phyloP scores from a whole-genome alignment of 2,329 filamentous ascomycete species.

The Aspergillus fructus region DNA sequence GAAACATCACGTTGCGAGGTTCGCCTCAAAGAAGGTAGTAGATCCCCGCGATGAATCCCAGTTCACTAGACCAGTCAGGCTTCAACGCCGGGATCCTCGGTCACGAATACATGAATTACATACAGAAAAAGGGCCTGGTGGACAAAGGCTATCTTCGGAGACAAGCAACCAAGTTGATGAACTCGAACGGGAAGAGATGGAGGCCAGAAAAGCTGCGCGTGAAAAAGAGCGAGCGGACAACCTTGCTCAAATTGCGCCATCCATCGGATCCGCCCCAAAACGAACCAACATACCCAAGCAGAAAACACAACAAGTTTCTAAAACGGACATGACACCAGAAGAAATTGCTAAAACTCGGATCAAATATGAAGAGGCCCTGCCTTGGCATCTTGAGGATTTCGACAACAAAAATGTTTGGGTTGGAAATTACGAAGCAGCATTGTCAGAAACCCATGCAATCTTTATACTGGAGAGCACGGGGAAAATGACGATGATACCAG shows the following conservation, averaged over 20 bases:
- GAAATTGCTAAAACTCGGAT: slow-evolving; percentile 64
- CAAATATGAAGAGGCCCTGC: slow-evolving; percentile 89
- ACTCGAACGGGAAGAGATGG: slow-evolving; percentile 59
- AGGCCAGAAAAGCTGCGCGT: slow-evolving; percentile 67
- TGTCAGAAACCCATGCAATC: slow-evolving; percentile 78
- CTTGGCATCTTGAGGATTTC: slow-evolving; percentile 96
- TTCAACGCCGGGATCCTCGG: slow-evolving; percentile 85
- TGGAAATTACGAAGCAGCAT: slow-evolving; percentile 82
- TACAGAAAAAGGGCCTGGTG: slow-evolving; percentile 42
- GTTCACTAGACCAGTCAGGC: slow-evolving; percentile 81
- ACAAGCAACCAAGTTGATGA: slow-evolving; percentile 60
- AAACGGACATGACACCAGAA: slow-evolving; percentile 73
- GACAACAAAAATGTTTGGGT: slow-evolving; percentile 95
- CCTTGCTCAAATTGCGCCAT: slow-evolving; percentile 88
- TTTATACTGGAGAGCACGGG: slow-evolving; percentile 70
- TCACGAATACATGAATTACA: slow-evolving; percentile 57
- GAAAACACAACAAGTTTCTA: slow-evolving; percentile 82
- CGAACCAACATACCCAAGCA: slow-evolving; percentile 67
- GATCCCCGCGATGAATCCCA: slow-evolving; percentile 74
- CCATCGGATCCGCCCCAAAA: slow-evolving; percentile 66
- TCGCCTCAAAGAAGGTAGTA: slow-evolving; percentile 63
- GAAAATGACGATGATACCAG: slow-evolving; percentile 79
- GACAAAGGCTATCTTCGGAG: slow-evolving; percentile 37
- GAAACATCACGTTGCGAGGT: slow-evolving; percentile 83
- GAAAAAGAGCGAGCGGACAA: slow-evolving; percentile 85